Conservation (phyloP, 1,139 yeast species). For the Nakaseomyces uthaithaninus region DNA sequence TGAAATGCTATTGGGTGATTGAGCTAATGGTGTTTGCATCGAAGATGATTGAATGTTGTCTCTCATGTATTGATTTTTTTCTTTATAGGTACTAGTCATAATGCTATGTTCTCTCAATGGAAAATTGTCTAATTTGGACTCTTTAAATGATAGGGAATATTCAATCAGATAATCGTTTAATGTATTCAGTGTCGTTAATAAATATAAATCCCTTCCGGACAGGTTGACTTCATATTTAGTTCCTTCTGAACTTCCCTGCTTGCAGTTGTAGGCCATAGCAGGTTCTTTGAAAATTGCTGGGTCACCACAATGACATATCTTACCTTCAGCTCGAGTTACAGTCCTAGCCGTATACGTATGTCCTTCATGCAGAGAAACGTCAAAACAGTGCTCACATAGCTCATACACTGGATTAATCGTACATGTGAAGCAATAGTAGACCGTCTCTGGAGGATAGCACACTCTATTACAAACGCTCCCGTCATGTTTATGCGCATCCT, state of each 20-base stretch:
- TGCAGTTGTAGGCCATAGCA: constrained; percentile 38
- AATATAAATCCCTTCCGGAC: not conserved
- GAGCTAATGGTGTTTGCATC: not conserved
- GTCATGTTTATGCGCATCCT: constrained; percentile 16
- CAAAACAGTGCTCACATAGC: constrained; percentile 69
- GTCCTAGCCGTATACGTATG: constrained; percentile 71
- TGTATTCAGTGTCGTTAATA: constrained; percentile 1
- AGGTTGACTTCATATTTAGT: not conserved
- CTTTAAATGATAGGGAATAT: constrained; percentile 1
- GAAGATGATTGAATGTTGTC: not conserved
- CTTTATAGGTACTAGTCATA: not conserved
- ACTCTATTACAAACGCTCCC: constrained; percentile 25
- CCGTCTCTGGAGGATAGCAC: constrained; percentile 26
- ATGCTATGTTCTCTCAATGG: not conserved
- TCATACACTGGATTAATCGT: constrained; percentile 30
- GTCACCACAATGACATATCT: constrained; percentile 95
- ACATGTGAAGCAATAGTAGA: constrained; percentile 31
- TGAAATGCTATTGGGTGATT: constrained; percentile 23
- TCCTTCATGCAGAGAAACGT: constrained; percentile 59
- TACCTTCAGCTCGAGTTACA: constrained; percentile 77
- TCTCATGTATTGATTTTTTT: not conserved
- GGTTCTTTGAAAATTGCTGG: constrained; percentile 45
- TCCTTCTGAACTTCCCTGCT: constrained; percentile 13
- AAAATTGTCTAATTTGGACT: not conserved
- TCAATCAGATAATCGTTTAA: constrained; percentile 1